phyloP scores from a whole-genome alignment of 345 rosid genomes.

The Pseudoturritis turrita region DNA sequence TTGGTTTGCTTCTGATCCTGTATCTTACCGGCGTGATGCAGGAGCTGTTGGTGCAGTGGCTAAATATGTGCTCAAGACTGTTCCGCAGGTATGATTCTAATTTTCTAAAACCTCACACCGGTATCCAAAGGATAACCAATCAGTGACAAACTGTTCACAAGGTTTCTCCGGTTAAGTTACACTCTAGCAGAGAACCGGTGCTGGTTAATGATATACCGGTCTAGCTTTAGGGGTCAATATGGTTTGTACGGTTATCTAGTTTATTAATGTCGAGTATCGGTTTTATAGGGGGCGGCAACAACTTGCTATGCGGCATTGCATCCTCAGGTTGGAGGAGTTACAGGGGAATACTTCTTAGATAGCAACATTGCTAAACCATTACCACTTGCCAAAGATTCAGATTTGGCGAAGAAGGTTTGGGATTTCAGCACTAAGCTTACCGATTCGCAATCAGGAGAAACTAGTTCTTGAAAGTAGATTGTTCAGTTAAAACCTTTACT shows the following conservation, averaged over 20 bases:
- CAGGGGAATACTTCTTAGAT: constrained; percentile 50
- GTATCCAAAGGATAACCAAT: too few species aligned
- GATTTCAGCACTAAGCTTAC: constrained; percentile 41
- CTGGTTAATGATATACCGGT: not conserved
- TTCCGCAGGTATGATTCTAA: constrained; percentile 28
- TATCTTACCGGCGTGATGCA: constrained; percentile 2
- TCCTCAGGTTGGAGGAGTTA: constrained; percentile 53
- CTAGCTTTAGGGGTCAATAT: not conserved
- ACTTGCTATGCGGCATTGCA: constrained; percentile 67
- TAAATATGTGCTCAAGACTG: constrained; percentile 23
- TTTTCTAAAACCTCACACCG: not conserved
- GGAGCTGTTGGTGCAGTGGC: constrained; percentile 28
- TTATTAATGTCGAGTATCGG: too few species aligned
- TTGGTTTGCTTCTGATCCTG: not conserved
- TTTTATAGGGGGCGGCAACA: constrained; percentile 64
- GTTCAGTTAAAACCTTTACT: not conserved
- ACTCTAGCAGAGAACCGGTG: not conserved
- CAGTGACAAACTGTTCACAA: not conserved
- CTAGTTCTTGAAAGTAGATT: constrained; percentile 1
- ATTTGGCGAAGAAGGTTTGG: constrained; percentile 47
- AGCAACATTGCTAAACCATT: constrained; percentile 41
- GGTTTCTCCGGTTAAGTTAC: not conserved
- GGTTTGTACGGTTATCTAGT: too few species aligned
- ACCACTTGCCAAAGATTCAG: constrained; percentile 40
- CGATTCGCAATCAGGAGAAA: constrained; percentile 14